These are phyloP conservation scores for Diplotaxis tenuifolia DNA, from an alignment of 345 rosid species.

Conservation along the genomic window DNA sequence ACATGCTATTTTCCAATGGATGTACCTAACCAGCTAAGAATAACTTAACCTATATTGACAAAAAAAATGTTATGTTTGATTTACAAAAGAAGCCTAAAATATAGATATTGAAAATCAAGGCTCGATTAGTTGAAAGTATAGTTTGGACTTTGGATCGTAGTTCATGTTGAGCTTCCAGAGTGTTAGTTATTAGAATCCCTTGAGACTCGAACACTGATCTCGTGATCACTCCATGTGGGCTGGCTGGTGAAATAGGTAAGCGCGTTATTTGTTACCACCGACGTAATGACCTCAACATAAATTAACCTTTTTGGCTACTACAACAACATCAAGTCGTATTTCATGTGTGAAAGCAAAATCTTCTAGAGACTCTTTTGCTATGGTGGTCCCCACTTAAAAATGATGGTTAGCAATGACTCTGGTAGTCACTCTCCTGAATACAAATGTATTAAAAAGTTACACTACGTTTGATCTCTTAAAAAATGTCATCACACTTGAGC, in stretches of 20 bases:
- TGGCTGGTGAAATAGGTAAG: background rate
- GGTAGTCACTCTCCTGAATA: background rate
- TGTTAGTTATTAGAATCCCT: slow-evolving; percentile 7
- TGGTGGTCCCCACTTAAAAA: slow-evolving; percentile 11
- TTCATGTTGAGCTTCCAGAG: background rate
- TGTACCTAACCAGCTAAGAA: background rate
- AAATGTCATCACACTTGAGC: background rate
- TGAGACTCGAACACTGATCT: background rate
- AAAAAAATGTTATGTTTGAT: background rate
- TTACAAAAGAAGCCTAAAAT: background rate
- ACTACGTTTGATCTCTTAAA: background rate
- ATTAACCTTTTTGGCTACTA: background rate
- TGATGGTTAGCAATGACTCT: slow-evolving; percentile 11
- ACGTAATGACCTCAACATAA: slow-evolving; percentile 1
- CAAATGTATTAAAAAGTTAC: background rate
- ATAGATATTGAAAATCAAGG: background rate
- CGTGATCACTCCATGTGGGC: slow-evolving; percentile 18
- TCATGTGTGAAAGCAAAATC: slow-evolving; percentile 24
- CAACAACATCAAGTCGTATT: slow-evolving; percentile 8
- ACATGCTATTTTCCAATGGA: background rate
- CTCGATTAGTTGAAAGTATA: background rate
- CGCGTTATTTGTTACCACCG: background rate
- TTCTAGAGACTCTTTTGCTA: background rate
- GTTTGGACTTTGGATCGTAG: slow-evolving; percentile 1
- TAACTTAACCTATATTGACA: background rate